phyloP scores from a whole-genome alignment of 1,284 basidiomycete genomes.

The Rhodotorula sp. region DNA sequence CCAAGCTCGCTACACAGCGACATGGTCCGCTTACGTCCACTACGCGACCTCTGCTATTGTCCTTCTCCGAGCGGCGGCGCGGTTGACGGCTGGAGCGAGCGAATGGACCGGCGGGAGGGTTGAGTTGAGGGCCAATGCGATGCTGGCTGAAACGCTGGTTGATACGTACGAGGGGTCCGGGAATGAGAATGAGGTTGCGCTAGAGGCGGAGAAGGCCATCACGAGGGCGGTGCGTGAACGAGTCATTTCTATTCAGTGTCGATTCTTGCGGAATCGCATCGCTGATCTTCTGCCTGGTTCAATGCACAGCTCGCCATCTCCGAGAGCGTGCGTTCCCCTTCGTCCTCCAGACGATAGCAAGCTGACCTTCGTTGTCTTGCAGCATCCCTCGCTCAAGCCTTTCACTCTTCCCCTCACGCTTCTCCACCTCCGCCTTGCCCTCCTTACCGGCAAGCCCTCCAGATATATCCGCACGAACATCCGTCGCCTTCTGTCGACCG shows the following conservation, averaged over 20 bases:
- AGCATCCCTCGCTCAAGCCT: slow-evolving; percentile 19
- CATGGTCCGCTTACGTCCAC: slow-evolving; percentile 12
- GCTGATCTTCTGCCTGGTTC: background rate
- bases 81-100: background rate
- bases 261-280: background rate
- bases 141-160: slow-evolving; percentile 19
- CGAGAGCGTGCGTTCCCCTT: background rate
- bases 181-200: background rate
- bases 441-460: slow-evolving; percentile 8
- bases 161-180: slow-evolving; percentile 16
- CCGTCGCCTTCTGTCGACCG: slow-evolving; percentile 58
- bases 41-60: background rate
- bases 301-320: slow-evolving; percentile 4
- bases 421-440: slow-evolving; percentile 19
- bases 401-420: slow-evolving; percentile 12
- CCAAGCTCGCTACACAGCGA: slow-evolving; percentile 11
- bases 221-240: slow-evolving; percentile 14
- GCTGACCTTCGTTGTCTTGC: background rate
- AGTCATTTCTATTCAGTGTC: no score
- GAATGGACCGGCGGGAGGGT: slow-evolving; percentile 18
- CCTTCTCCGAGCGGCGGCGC: slow-evolving; percentile 10
- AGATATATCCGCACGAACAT: slow-evolving; percentile 47
- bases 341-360: background rate
- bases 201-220: slow-evolving; percentile 13
- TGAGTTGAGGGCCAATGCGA: slow-evolving; percentile 23